Evolutionary conservation across 108 stramenopile species (phyloP), one percentile per base, ranked within the genome.

Genomic region (Pseudonitzschia multiseries): DNA sequence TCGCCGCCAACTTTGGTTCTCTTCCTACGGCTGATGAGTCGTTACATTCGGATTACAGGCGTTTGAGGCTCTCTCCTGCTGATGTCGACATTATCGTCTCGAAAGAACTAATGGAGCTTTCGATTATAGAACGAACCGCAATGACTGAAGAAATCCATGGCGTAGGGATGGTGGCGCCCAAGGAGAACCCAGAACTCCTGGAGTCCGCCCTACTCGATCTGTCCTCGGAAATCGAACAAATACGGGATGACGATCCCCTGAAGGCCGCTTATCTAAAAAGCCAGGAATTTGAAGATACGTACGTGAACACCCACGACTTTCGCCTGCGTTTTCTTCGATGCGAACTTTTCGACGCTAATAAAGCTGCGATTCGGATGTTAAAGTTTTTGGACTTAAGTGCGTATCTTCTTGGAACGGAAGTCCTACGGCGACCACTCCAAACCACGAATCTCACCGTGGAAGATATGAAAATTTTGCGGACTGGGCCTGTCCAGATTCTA

Each of bases 271-370:
- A 70, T 52, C 10, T 28, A n/a, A 57, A 74, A 73, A 46, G 73
- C 12, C 40, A 73, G 31, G 32, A 78, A 57, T n/a, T 33, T 8
- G 20, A 3, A 44, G 32, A 42, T 4, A 71, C 72, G 13, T 78
- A 74, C n/a, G 73, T 74, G 14, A 60, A 62, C 28, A 43, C 33
- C 8, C 8, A 21, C 2, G 33, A 69, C 27, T 78, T 78, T 69
- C 77, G 73, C 15, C 73, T 78, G 18, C 68, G 69, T 13, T 74
- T 78, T 68, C 73, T 78, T 40, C 73, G 77, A 4, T 66, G 73
- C 18, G 73, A 78, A 20, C 27, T 54, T 12, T 74, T 74, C 24
- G 61, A 74, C 69, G 68, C 77, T 0, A 52, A 46, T 6, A 36
- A 51, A 12, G 77, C 77, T 18, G 77, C 77, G 0, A 31, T 57